Conservation (phyloP, 2,329 filamentous ascomycete species). For the Exophiala viscosa region DNA sequence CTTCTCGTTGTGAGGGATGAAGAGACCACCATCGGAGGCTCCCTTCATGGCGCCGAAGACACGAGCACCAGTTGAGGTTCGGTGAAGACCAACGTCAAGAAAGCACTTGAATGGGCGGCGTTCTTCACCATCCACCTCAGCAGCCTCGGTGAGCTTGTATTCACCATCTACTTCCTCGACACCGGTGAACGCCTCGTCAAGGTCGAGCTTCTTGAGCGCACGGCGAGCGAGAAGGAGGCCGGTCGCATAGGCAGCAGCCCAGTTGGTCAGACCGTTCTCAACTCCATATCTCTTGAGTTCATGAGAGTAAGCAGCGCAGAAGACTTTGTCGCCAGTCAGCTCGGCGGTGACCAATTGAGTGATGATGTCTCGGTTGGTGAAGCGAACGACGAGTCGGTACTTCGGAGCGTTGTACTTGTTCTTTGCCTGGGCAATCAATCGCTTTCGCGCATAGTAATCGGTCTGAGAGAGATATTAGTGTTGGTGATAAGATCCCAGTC, state of each 20-base stretch:
- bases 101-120: constrained; percentile 99
- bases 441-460: constrained; percentile 99
- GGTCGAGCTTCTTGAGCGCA: constrained; percentile 91
- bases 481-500: neutral
- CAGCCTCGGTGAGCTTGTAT: constrained; percentile 91
- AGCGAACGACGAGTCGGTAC: constrained; percentile 98
- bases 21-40: constrained; percentile 95
- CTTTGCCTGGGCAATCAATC: constrained; percentile 99
- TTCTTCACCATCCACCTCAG: constrained; percentile 78
- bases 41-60: constrained; percentile 99
- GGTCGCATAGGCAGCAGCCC: constrained; percentile 94
- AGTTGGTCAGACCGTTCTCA: constrained; percentile 98
- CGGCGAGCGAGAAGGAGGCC: constrained; percentile 96
- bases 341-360: constrained; percentile 95
- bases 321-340: constrained; percentile 97
- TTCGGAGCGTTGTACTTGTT: constrained; percentile 99
- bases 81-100: constrained; percentile 95
- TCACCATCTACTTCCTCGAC: constrained; percentile 97
- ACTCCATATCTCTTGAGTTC: constrained; percentile 98
- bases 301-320: constrained; percentile 87
- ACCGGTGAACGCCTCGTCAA: constrained; percentile 89
- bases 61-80: constrained; percentile 96
- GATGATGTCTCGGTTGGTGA: constrained; percentile 99
- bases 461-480: constrained; percentile 56
- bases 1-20: constrained; percentile 98